Base-by-base conservation (phyloP, 2,329 filamentous ascomycete species). In the Fonsecaea erecta region DNA sequence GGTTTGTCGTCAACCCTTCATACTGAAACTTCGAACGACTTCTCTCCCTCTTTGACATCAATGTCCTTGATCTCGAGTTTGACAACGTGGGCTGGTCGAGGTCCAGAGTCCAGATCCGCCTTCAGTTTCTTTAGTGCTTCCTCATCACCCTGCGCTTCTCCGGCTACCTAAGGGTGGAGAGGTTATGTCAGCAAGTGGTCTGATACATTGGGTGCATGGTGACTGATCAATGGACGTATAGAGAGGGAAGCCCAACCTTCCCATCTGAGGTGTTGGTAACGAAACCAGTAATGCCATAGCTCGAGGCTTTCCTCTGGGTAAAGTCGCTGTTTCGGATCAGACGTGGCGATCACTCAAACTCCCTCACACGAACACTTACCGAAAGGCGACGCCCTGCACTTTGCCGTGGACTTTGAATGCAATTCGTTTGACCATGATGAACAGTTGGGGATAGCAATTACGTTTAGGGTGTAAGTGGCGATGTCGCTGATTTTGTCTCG, bases 81-180 rank as follows among this genome's bases (percentile, higher is more conserved):
- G 40, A 87, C 86, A 0, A 98, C 94, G 26, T 85, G 85, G 1
- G 93, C 88, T 62, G 86, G 82, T 0, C 83, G 80, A 0, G 93
- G 93, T 0, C 94, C 94, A 59, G 86, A 84, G 73, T 92, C 85
- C 53, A 97, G 80, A 68, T 92, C 88, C 71, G 89, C 86, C 37
- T 96, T 79, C 70, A 97, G 90, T 62, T 87, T 85, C 59, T 87
- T 78, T 28, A 98, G 76, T 1, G 84, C 78, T 0, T 86, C 83
- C 1, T 88, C 83, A 1, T 85, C 82, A 32, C 92, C 93, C 75
- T 98, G 94, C 4, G 89, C 93, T 79, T 97, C 93, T 28, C 94
- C 94, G 74, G 92, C 87, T 53, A 98, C 93, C 92, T 97, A 70
- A 3, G 32, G 16, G 16, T 18, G 52, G 9, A 18, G 28, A 24